Percentiles rank a stretch among this genome's conserved stretches.
Conservation (phyloP, 2,329 filamentous ascomycete genomes). For the Cercospora sojina region DNA sequence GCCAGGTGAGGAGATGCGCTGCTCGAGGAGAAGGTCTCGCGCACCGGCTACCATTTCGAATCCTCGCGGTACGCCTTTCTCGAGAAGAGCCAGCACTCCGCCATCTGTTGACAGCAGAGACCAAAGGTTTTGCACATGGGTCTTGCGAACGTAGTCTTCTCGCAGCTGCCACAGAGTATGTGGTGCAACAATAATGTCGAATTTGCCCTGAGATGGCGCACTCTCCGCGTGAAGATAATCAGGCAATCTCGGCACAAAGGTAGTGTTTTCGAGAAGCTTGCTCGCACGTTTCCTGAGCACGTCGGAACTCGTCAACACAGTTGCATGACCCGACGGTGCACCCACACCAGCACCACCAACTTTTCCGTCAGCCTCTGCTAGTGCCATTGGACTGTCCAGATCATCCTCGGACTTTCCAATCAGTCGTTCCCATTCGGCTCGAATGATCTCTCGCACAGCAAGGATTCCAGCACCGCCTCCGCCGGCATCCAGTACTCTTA, state of each 20-base stretch:
- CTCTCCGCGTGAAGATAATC: conserved; percentile 69
- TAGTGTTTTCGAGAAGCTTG: conserved; percentile 78
- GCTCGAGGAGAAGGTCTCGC: conserved; percentile 72
- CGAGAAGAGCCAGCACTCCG: conserved; percentile 80
- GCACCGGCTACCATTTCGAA: conserved; percentile 91
- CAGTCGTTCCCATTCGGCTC: conserved; percentile 77
- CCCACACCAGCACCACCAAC: conserved; percentile 43
- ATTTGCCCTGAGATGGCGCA: conserved; percentile 56
- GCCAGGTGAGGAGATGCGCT: conserved; percentile 66
- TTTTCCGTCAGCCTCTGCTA: conserved; percentile 38
- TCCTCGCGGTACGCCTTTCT: conserved; percentile 86
- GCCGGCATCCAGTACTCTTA: conserved; percentile 71
- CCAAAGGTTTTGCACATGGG: conserved; percentile 86
- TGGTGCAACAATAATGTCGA: conserved; percentile 85
- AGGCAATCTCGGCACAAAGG: conserved; percentile 86
- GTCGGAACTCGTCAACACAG: conserved; percentile 75
- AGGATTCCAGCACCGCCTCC: conserved; percentile 70
- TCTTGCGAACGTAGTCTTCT: conserved; percentile 73
- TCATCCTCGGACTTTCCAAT: conserved; percentile 33
- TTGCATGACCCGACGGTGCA: conserved; percentile 67
- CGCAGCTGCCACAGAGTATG: conserved; percentile 75
- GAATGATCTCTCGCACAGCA: conserved; percentile 74
- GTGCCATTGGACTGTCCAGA: conserved; percentile 23
- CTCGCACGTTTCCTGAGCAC: conserved; percentile 73
- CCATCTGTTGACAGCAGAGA: conserved; percentile 77